Evolutionary conservation across 768 basidiomycete species (phyloP).

Genomic region (Mycena alexandri): DNA sequence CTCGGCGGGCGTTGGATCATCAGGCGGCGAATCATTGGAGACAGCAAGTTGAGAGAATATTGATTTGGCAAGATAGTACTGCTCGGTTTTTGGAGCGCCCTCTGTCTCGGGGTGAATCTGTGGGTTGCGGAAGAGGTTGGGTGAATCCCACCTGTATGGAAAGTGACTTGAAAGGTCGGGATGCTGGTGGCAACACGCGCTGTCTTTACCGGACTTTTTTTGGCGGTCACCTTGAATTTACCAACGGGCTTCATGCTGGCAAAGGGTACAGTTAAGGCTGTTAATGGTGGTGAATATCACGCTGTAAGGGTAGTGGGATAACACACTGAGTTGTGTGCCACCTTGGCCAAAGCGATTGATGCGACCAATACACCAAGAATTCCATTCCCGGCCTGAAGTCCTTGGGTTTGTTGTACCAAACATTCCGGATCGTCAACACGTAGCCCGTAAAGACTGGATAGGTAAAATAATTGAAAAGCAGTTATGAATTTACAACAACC

Average conservation of each 20-base stretch:
- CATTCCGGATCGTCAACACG: no score
- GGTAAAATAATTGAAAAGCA: no score
- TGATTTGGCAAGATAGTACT: neutral
- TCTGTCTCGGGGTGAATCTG: neutral
- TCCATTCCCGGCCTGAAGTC: no score
- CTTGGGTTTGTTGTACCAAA: no score
- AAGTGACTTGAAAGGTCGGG: neutral
- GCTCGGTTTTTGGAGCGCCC: neutral
- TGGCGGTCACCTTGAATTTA: neutral
- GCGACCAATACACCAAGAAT: no score
- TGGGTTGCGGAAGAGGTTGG: neutral
- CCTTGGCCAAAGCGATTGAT: no score
- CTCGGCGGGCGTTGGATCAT: neutral
- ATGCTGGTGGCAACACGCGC: conserved; percentile 1
- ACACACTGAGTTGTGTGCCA: no score
- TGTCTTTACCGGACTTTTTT: neutral
- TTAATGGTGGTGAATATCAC: no score
- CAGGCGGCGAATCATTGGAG: neutral
- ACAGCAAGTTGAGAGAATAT: neutral
- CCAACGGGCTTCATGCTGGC: neutral
- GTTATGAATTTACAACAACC: no score
- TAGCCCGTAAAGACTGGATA: no score
- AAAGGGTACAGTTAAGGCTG: no score
- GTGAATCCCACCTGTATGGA: conserved; percentile 1
- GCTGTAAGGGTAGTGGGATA: no score